A percentile compares a stretch with the other conserved stretches of the same genome.
phyloP scores from a whole-genome alignment of 2,329 filamentous ascomycete species.

The Penicillium paneum region DNA sequence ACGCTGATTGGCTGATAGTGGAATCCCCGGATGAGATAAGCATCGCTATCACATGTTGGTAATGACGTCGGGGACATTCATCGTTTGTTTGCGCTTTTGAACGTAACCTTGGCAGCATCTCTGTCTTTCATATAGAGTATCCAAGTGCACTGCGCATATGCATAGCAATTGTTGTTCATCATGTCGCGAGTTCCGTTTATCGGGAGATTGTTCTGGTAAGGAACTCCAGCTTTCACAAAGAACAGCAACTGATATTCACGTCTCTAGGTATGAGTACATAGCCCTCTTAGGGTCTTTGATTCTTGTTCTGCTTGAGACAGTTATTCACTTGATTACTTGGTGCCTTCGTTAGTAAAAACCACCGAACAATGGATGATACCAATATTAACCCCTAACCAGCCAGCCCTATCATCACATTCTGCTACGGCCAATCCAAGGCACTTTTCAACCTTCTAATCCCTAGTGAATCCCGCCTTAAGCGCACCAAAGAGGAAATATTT shows the following conservation, averaged over 20 bases:
- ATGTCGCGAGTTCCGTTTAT: constrained; percentile 63
- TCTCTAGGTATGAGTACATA: constrained; percentile 72
- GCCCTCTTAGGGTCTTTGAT: constrained; percentile 80
- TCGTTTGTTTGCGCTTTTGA: not conserved
- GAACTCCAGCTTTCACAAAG: not conserved
- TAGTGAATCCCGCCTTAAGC: constrained; percentile 64
- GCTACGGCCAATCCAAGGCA: constrained; percentile 75
- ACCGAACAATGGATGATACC: not conserved
- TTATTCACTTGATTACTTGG: constrained; percentile 82
- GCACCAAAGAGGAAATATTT: constrained; percentile 65
- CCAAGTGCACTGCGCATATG: constrained; percentile 1
- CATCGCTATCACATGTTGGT: constrained; percentile 27
- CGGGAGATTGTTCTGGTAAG: constrained; percentile 56
- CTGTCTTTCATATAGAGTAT: not conserved
- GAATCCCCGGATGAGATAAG: constrained; percentile 35
- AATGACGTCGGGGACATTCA: constrained; percentile 21
- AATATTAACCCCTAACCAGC: constrained; percentile 50
- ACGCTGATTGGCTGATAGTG: constrained; percentile 12
- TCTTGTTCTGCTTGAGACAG: constrained; percentile 74
- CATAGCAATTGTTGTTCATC: constrained; percentile 12
- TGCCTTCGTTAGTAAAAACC: constrained; percentile 67
- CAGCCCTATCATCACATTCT: constrained; percentile 73
- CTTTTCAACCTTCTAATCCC: constrained; percentile 78
- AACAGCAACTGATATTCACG: constrained; percentile 7
- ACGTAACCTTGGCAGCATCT: not conserved